These are phyloP conservation scores for Ascoidea rubescens DNA, from an alignment of 805 yeast genomes.

Conservation along the genomic window DNA sequence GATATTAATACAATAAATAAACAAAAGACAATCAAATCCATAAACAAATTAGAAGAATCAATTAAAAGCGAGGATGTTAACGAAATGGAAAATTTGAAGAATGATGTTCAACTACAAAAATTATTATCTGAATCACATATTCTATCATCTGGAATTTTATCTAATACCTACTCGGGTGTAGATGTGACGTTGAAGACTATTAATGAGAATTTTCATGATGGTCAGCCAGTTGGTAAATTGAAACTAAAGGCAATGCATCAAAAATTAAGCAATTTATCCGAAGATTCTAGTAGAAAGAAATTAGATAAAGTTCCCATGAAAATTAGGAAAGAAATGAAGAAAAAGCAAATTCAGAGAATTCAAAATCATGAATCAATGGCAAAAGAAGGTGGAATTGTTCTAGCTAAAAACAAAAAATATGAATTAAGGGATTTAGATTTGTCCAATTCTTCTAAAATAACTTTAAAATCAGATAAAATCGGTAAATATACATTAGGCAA, in stretches of 20 bases:
- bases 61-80: conserved; percentile 17
- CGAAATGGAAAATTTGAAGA: conserved; percentile 42
- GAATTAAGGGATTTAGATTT: conserved; percentile 41
- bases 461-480: conserved; percentile 25
- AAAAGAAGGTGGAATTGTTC: conserved; percentile 77
- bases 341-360: conserved; percentile 36
- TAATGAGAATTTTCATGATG: conserved; percentile 29
- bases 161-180: conserved; percentile 39
- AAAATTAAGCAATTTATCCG: conserved; percentile 31
- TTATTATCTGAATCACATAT: conserved; percentile 63
- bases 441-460: conserved; percentile 38
- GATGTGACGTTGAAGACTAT: conserved; percentile 50
- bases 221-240: conserved; percentile 52
- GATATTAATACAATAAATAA: conserved; percentile 22
- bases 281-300: conserved; percentile 13
- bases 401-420: conserved; percentile 58
- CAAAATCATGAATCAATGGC: conserved; percentile 62
- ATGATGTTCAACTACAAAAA: conserved; percentile 62
- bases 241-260: conserved; percentile 49
- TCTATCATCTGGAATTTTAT: conserved; percentile 16
- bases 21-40: conserved; percentile 21
- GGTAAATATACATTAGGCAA: conserved; percentile 36
- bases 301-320: conserved; percentile 81
- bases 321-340: conserved; percentile 73
- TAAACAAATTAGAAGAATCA: conserved; percentile 16